Conservation (phyloP, 164 flowering plant species). For the Protea cynaroides region DNA sequence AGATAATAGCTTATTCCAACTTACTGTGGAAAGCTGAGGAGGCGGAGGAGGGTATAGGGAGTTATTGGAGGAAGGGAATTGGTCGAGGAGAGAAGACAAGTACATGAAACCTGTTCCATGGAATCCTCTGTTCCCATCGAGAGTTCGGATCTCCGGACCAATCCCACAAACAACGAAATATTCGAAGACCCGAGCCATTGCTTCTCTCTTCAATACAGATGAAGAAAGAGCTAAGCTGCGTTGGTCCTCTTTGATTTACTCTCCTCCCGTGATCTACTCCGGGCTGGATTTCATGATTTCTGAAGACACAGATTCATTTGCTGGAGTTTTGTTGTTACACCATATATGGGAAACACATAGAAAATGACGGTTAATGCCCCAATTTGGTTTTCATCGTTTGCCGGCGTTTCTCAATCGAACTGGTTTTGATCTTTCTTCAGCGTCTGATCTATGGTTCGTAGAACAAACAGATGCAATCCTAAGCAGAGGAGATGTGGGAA, state of each 20-base stretch:
- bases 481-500: too few species aligned
- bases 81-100: conserved; percentile 79
- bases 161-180: conserved; percentile 93
- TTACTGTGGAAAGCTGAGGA: conserved; percentile 89
- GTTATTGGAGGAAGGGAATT: conserved; percentile 72
- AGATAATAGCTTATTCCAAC: conserved; percentile 1
- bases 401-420: too few species aligned
- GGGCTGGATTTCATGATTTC: background rate
- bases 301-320: too few species aligned
- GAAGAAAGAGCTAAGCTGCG: background rate
- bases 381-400: too few species aligned
- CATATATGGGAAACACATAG: too few species aligned
- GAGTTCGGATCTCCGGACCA: conserved; percentile 85
- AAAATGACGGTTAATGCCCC: too few species aligned
- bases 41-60: conserved; percentile 83
- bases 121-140: conserved; percentile 71
- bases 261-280: conserved; percentile 4
- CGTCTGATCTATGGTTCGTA: too few species aligned
- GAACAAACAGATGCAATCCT: too few species aligned
- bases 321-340: too few species aligned
- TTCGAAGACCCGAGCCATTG: conserved; percentile 77
- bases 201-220: background rate
- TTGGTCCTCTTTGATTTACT: background rate
- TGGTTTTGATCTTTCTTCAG: too few species aligned
- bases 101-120: conserved; percentile 62